Evolutionary conservation across 73 alveolate genomes (phyloP), one percentile per base, ranked within the genome.

Genomic region (Paramecium octaurelia): DNA sequence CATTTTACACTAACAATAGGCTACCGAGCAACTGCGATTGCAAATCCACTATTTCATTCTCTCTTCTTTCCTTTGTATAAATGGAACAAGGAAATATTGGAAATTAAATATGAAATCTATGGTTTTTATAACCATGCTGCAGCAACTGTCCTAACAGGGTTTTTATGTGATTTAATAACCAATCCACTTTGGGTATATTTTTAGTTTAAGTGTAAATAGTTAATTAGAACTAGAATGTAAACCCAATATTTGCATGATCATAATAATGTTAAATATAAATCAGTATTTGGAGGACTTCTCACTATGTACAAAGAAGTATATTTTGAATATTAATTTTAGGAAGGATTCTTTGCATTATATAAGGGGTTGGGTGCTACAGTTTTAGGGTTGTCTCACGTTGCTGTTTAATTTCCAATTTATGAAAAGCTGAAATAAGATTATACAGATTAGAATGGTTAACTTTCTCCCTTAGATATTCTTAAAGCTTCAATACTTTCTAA

Each of bases 101-200:
- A 73, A 73, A 36, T 23, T 20, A 58, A 21, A 64, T 71, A 71
- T 89, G 36, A 11, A 42, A 6, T 31, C 24, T 14, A 21, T 60
- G 75, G 92, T 43, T 18, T 73, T 44, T 9, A 83, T n/a, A 69
- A 71, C 76, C 94, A 89, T 71, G 34, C 77, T 23, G 29, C 48
- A 16, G 94, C 94, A 21, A 70, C 94, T 9, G 68, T 83, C 11
- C 4, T 71, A 3, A 89, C 94, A 1, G 94, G 36, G 2, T 89
- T 89, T 44, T 35, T 89, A 18, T 89, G 94, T 29, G 94, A 89
- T 71, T 70, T 83, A 40, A 34, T 89, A 16, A 89, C 94, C n/a
- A 89, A 89, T 89, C 94, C 94, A 34, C 43, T 89, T 23, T 89
- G 94, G 94, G 94, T 89, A 89, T 73, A 64, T 60, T 29, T 40